Percentiles rank a stretch among this genome's conserved stretches.
These are phyloP conservation scores for Coniochaeta ligniaria DNA, from an alignment of 2,329 filamentous ascomycete species.

Conservation along the genomic window DNA sequence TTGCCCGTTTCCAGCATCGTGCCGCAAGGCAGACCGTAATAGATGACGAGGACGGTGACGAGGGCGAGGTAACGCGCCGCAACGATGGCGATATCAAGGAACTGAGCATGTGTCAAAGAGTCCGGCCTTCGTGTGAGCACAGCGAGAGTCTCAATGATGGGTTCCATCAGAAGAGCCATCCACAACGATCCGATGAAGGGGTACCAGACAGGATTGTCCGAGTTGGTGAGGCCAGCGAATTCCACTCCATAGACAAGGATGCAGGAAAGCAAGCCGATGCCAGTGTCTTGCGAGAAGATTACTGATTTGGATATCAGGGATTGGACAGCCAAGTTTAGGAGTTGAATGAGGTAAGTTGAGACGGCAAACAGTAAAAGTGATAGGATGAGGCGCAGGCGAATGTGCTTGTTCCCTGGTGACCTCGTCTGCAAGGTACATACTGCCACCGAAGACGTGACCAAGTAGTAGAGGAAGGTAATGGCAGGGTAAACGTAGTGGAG, in stretches of 20 bases:
- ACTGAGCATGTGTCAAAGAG: conserved; percentile 8
- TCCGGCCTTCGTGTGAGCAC: conserved; percentile 7
- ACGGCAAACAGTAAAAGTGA: conserved; percentile 34
- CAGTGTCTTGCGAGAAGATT: conserved; percentile 37
- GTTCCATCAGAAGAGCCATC: conserved; percentile 50
- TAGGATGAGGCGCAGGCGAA: conserved; percentile 34
- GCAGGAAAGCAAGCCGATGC: conserved; percentile 54
- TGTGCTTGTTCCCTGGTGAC: conserved; percentile 25
- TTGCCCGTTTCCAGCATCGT: conserved; percentile 16
- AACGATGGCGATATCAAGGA: conserved; percentile 22
- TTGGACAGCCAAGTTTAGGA: conserved; percentile 29
- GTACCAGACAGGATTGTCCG: conserved; percentile 48
- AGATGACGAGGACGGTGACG: conserved; percentile 24
- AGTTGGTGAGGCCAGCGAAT: conserved; percentile 44
- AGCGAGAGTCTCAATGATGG: conserved; percentile 26
- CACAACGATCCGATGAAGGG: conserved; percentile 58
- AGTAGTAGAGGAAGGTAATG: conserved; percentile 49
- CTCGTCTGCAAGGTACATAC: conserved; percentile 46
- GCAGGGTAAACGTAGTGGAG: conserved; percentile 55
- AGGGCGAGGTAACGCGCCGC: conserved; percentile 25
- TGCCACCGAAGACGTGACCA: conserved; percentile 40
- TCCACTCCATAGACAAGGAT: conserved; percentile 58
- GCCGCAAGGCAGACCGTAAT: conserved; percentile 12
- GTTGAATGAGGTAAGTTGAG: conserved; percentile 39
- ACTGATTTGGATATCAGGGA: conserved; percentile 26